Conservation (phyloP, 495 filamentous ascomycete species). For the Xanthoparmelia taractica region DNA sequence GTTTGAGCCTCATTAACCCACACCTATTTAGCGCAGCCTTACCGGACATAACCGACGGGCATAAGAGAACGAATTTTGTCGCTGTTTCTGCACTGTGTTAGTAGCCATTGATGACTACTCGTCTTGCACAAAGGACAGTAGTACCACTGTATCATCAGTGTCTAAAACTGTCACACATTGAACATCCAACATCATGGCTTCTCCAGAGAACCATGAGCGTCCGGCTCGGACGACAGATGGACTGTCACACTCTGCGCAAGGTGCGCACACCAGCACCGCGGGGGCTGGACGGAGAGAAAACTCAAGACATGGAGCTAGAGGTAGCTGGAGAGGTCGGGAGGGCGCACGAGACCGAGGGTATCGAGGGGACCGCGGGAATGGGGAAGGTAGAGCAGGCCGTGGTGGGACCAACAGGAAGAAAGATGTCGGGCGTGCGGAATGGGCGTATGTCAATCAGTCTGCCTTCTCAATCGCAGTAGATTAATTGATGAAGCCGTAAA, state of each 20-base stretch:
- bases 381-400: constrained; percentile 26
- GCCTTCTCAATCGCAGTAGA: constrained; percentile 23
- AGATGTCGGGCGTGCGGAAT: constrained; percentile 60
- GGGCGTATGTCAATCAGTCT: constrained; percentile 43
- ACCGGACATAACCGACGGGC: neutral
- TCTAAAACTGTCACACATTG: neutral
- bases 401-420: constrained; percentile 49
- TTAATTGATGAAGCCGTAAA: constrained; percentile 60
- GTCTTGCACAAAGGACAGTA: neutral
- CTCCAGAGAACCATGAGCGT: neutral
- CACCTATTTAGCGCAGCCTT: neutral
- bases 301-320: neutral
- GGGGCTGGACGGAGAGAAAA: neutral
- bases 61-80: neutral
- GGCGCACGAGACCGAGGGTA: constrained; percentile 18
- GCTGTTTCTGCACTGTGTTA: neutral
- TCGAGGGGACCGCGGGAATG: constrained; percentile 20
- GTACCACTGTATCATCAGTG: neutral
- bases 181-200: neutral
- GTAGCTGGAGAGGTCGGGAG: constrained; percentile 6
- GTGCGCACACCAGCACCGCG: neutral
- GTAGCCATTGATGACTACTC: neutral
- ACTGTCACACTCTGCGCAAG: neutral
- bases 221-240: neutral
- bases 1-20: too few species aligned